Base-by-base conservation (phyloP, 768 basidiomycete species). In the Amanita pseudoporphyria region DNA sequence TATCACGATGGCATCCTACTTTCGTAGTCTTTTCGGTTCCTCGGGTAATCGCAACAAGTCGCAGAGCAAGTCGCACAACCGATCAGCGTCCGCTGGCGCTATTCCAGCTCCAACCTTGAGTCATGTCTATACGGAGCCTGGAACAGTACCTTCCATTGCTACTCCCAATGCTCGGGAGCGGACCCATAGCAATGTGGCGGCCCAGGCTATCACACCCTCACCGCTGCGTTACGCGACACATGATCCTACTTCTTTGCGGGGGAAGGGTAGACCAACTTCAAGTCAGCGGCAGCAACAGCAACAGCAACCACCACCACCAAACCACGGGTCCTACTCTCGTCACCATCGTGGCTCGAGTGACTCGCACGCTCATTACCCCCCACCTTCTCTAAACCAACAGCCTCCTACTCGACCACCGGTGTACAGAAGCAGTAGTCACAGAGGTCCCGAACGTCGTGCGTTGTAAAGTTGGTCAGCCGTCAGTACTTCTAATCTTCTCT, bases 401-500 rank as follows among this genome's bases (percentile, higher is more conserved):
- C 45, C 53, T 43, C 47, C 55, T n/a, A 22, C 45, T 10, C 48
- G 49, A 10, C 32, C 38, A 41, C 67, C 67, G 6, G 51, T 72
- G 38, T 66, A 69, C 32, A 64, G 73, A 21, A 66, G 67, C 37
- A 64, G 68, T 9, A 74, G 73, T 57, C 69, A 72, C 60, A 70
- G 66, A 54, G 63, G 66, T 9, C 65, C 66, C 26, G 73, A 74
- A 48, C 67, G 67, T 58, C 67, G 73, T 76, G 61, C n/a, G 74
- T 62, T 18, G 26, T 6, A 38, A 49, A 38, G 10, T 32, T 24
- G 45, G 44, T 35, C 43, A 14, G 9, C 31, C 31, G 31, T 21
- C 38, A 47, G 41, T 33, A 18, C 53, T 53, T 35, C 54, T 54
- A 38, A 51, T 51, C 30, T 6, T 6, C 10, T 30, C 13, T 43